Evolutionary conservation across 2,329 filamentous ascomycete species (phyloP), one percentile per base, ranked within the genome.

Genomic region (Phoma sp.): DNA sequence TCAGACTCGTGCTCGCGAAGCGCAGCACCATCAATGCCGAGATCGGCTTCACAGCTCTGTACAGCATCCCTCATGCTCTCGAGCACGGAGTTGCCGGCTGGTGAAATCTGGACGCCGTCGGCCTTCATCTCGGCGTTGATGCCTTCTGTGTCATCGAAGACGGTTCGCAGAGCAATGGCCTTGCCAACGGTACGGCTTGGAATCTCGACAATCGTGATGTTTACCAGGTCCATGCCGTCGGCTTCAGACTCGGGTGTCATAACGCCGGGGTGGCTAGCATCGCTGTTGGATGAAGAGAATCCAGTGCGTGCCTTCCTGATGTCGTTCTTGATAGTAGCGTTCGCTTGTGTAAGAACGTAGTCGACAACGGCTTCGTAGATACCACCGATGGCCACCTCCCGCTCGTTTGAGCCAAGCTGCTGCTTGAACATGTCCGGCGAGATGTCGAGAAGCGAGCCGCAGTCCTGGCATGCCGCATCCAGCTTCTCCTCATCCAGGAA

Each of bases 101-200:
- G 66, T 1, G 83, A 77, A 2, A 96, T 83, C n/a, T 90, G 84
- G 1, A 99, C 84, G 9, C 95, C 95, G 63, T 99, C 95, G 58
- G 93, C 89, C 68, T 93, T 96, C 93, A 99, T 98, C 78, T 99
- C 95, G 0, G 89, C 84, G 65, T 98, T 98, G 77, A 99, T 97
- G 45, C 95, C 95, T 17, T 88, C 81, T n/a, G 82, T 85, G 66
- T 98, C 95, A 63, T 99, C 93, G 66, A 99, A 99, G 29, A 98
- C 86, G 12, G 91, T 91, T 32, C 92, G 90, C 78, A 99, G 86
- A 11, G 91, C 87, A n/a, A 96, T 77, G 0, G 93, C 95, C 75
- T 95, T 97, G 53, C 90, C 92, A 0, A 99, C 81, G 1, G 84
- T 82, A 25, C 91, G 87, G 59, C 88, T 85, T 0, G 95, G 92